Base-by-base conservation (phyloP, 352 stramenopile species). In the Phytopythium kandeliae region DNA sequence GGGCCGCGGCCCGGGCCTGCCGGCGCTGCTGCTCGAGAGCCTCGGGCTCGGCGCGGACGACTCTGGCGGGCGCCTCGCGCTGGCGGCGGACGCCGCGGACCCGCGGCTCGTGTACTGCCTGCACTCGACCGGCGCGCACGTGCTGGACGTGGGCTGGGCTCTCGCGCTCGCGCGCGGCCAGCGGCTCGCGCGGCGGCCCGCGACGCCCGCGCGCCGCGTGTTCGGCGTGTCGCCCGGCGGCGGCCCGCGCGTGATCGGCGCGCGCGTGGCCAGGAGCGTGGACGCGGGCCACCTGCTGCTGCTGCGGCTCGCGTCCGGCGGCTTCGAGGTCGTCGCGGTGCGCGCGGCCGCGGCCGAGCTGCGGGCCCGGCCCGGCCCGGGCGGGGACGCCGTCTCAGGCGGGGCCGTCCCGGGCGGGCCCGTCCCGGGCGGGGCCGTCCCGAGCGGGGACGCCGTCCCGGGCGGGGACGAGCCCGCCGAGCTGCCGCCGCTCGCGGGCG, bases 241-340 rank as follows among this genome's bases (percentile, higher is more conserved):
- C 41, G 19, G 49, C 51, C 9, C 48, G 19, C 86, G 81, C 60
- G 65, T 90, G 30, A 69, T 90, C 41, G 79, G 79, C 21, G 76
- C 66, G 10, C 72, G 74, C 21, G 68, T 88, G 22, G 55, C 86
- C 36, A 90, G 88, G 64, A 90, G 82, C 54, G 76, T 90, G 15
- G 70, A 84, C 60, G 78, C 87, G 44, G 82, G 82, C 1, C 79
- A 93, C 35, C 51, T 93, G 41, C 46, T 93, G 58, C 54, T 91
- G 9, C 65, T 89, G n/a, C 76, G 79, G 17, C 65, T 91, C 25
- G 75, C 77, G 34, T 86, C 71, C 2, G 82, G 79, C 13, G 73
- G 60, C 37, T 89, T 90, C 59, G 82, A 91, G 50, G 63, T 93
- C 33, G 71, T 93, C 21, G 91, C 91, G 50, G 69, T 93, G 33